A percentile compares a stretch with the other conserved stretches of the same genome.
Evolutionary conservation across 1,284 basidiomycete species (phyloP).

Genomic region (Peniophora sp.): DNA sequence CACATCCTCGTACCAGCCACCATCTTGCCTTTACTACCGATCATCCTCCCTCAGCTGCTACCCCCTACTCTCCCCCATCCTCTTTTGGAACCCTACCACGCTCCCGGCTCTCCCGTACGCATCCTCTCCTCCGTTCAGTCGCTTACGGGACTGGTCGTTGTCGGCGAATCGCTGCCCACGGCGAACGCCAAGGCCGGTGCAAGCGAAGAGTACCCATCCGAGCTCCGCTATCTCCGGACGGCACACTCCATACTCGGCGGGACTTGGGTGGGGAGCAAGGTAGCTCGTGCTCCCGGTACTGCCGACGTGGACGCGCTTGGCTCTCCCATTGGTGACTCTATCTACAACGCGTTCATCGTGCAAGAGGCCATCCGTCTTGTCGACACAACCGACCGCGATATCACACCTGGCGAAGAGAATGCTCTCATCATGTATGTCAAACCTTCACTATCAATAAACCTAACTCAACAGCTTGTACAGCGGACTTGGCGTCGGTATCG

Average conservation of each 20-base stretch:
- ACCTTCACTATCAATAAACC: not conserved
- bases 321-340: constrained; percentile 60
- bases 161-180: constrained; percentile 59
- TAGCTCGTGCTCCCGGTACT: constrained; percentile 30
- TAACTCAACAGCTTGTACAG: constrained; percentile 28
- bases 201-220: constrained; percentile 29
- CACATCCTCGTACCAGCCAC: constrained; percentile 23
- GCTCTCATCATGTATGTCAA: constrained; percentile 65
- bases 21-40: constrained; percentile 27
- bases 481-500: constrained; percentile 80
- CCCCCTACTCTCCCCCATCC: constrained; percentile 53
- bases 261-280: constrained; percentile 63
- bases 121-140: constrained; percentile 68
- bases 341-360: constrained; percentile 78
- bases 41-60: constrained; percentile 27
- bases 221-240: constrained; percentile 75
- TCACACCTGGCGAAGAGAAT: constrained; percentile 29
- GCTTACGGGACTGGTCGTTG: constrained; percentile 70
- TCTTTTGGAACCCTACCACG: constrained; percentile 41
- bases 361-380: constrained; percentile 78
- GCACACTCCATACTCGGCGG: constrained; percentile 88
- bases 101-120: constrained; percentile 47
- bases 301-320: constrained; percentile 44
- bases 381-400: constrained; percentile 32
- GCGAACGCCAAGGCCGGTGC: constrained; percentile 19